These are phyloP conservation scores for Lagenidium giganteum DNA, from an alignment of 352 stramenopile genomes.

Conservation along the genomic window DNA sequence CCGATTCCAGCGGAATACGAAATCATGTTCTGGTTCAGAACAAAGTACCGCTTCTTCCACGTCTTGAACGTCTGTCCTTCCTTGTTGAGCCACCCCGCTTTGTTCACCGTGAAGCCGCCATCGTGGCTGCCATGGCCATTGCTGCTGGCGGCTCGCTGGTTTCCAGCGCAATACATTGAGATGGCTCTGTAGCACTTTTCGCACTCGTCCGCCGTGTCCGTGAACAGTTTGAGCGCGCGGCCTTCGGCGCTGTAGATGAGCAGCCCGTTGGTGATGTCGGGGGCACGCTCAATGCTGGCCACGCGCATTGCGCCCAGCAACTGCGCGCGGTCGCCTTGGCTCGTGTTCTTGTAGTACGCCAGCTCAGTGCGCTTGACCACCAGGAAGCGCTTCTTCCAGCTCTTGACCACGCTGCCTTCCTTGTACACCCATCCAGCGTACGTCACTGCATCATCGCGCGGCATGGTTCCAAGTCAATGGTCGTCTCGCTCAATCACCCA, in stretches of 20 bases:
- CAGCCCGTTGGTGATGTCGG: constrained; percentile 72
- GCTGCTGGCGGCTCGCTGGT: constrained; percentile 1
- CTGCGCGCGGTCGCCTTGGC: constrained; percentile 58
- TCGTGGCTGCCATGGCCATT: background rate
- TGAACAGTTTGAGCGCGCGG: constrained; percentile 77
- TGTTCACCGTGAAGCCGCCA: constrained; percentile 3
- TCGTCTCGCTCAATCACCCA: too few species aligned
- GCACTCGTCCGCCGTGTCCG: constrained; percentile 60
- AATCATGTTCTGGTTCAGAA: constrained; percentile 52
- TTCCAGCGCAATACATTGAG: background rate
- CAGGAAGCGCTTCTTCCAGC: constrained; percentile 83
- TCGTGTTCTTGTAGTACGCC: constrained; percentile 79
- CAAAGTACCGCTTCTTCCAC: constrained; percentile 77
- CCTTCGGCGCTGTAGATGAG: constrained; percentile 58
- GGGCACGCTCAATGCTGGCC: constrained; percentile 51
- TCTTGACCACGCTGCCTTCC: constrained; percentile 72
- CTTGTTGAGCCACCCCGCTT: constrained; percentile 66
- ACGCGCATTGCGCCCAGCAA: constrained; percentile 67
- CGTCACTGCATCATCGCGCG: constrained; percentile 41
- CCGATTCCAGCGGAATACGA: constrained; percentile 58
- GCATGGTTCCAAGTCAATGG: too few species aligned
- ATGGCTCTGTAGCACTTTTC: constrained; percentile 74
- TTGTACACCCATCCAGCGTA: constrained; percentile 79
- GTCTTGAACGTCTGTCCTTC: constrained; percentile 58
- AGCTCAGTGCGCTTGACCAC: constrained; percentile 70